Evolutionary conservation across 164 flowering plant genomes (phyloP).

Genomic region (Tetrastigma voinierianum): DNA sequence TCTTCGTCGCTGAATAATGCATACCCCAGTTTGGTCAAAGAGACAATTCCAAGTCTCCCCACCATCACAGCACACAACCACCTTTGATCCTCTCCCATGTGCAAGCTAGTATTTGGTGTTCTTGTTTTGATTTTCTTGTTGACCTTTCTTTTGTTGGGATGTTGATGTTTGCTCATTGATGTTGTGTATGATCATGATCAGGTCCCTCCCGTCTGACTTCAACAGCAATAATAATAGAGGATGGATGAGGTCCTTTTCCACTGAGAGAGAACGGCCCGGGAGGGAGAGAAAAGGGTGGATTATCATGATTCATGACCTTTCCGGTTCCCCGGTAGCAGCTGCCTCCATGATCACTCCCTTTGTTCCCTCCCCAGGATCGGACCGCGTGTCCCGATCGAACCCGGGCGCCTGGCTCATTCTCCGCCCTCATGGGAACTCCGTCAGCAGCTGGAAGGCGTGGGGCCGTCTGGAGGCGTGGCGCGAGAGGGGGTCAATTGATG

Average conservation of each 20-base stretch:
- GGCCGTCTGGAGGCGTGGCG: slow-evolving; percentile 97
- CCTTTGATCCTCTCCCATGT: slow-evolving; percentile 39
- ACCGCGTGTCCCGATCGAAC: slow-evolving; percentile 81
- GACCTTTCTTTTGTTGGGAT: neutral
- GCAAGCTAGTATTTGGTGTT: slow-evolving; percentile 12
- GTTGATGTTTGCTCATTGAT: slow-evolving; percentile 3
- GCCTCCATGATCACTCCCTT: slow-evolving; percentile 97
- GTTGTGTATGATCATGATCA: slow-evolving; percentile 26
- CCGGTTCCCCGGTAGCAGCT: slow-evolving; percentile 92
- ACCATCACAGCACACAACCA: slow-evolving; percentile 11
- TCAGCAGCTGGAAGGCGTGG: slow-evolving; percentile 91
- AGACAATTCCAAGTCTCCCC: slow-evolving; percentile 6
- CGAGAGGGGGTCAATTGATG: slow-evolving; percentile 67
- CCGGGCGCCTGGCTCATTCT: slow-evolving; percentile 98
- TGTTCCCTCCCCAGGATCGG: slow-evolving; percentile 85
- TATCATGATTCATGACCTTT: slow-evolving; percentile 82
- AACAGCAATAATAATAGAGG: slow-evolving; percentile 32
- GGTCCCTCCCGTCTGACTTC: slow-evolving; percentile 64
- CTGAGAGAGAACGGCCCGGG: slow-evolving; percentile 45
- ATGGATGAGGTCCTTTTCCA: slow-evolving; percentile 55
- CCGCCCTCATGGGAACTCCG: slow-evolving; percentile 58
- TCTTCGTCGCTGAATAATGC: slow-evolving; percentile 1
- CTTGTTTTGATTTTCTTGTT: neutral
- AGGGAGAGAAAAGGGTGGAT: slow-evolving; percentile 93
- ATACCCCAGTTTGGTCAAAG: slow-evolving; percentile 11